Evolutionary conservation across 257 asterid species (phyloP).

Genomic region (Gentiana dahurica): DNA sequence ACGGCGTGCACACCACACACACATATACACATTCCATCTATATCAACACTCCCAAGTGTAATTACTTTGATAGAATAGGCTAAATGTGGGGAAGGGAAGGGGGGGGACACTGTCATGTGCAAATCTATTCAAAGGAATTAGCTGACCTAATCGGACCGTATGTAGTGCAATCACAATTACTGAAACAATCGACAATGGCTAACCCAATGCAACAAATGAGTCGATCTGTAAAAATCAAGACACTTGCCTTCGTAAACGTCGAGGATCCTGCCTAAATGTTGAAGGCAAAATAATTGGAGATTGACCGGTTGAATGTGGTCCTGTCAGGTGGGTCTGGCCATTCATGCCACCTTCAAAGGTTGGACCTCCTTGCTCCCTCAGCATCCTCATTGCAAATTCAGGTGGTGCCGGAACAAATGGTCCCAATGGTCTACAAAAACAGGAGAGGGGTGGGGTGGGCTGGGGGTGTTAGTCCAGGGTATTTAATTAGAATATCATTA

Average conservation of each 20-base stretch:
- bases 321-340: conserved; percentile 37
- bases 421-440: conserved; percentile 67
- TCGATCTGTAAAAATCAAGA: background rate
- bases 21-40: too few relatives aligned
- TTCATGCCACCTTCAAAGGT: conserved; percentile 84
- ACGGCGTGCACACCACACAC: too few relatives aligned
- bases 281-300: conserved; percentile 76
- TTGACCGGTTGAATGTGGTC: conserved; percentile 52
- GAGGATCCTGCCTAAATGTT: conserved; percentile 81
- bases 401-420: conserved; percentile 99
- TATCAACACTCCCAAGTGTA: too few relatives aligned
- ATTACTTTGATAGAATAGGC: too few relatives aligned
- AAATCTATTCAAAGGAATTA: too few relatives aligned
- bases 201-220: too few relatives aligned
- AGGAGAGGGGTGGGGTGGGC: background rate
- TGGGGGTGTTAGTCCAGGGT: too few relatives aligned
- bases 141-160: too few relatives aligned
- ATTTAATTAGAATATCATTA: background rate
- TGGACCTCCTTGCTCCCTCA: conserved; percentile 93
- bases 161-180: too few relatives aligned
- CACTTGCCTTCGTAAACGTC: conserved; percentile 80
- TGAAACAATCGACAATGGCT: too few relatives aligned
- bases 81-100: too few relatives aligned
- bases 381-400: conserved; percentile 96
- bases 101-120: too few relatives aligned